A percentile compares a stretch with the other conserved stretches of the same genome.
These are phyloP conservation scores for Ormosia emarginata DNA, from an alignment of 306 rosid genomes.

Conservation along the genomic window DNA sequence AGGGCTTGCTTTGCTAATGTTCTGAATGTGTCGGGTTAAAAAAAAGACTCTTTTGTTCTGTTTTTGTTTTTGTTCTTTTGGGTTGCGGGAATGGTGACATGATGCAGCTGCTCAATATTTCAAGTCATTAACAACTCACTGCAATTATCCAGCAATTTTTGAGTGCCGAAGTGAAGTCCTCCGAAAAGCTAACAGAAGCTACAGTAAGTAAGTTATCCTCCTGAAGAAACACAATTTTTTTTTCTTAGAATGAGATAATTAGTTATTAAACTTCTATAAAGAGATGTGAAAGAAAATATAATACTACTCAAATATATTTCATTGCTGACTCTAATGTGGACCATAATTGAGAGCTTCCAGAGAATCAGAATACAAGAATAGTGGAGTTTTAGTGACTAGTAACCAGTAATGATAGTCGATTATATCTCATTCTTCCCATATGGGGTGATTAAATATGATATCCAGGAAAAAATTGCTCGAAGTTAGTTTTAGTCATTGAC, in stretches of 20 bases:
- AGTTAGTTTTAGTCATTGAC: not conserved
- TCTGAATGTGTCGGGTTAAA: not conserved
- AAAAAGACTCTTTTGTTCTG: not conserved
- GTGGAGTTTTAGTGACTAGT: constrained; percentile 6
- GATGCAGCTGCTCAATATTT: constrained; percentile 13
- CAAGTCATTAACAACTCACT: constrained; percentile 45
- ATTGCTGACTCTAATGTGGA: constrained; percentile 3
- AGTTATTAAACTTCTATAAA: not conserved
- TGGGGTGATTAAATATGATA: constrained; percentile 8
- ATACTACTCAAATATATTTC: not conserved
- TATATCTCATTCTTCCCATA: constrained; percentile 1
- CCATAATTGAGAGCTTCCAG: not conserved
- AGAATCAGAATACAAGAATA: constrained; percentile 14
- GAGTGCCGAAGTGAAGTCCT: constrained; percentile 58
- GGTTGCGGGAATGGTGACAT: not conserved
- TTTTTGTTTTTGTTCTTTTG: not conserved
- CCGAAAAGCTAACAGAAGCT: constrained; percentile 72
- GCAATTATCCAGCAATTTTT: constrained; percentile 62
- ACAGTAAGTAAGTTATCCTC: constrained; percentile 67
- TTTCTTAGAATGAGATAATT: constrained; percentile 3
- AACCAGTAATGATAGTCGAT: not conserved
- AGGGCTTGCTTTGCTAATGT: not conserved
- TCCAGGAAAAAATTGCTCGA: not conserved
- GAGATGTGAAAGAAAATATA: not conserved
- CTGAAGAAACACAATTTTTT: constrained; percentile 37